A percentile compares a stretch with the other conserved stretches of the same genome.
phyloP scores from a whole-genome alignment of 768 basidiomycete genomes.

The Kwoniella bestiolae region DNA sequence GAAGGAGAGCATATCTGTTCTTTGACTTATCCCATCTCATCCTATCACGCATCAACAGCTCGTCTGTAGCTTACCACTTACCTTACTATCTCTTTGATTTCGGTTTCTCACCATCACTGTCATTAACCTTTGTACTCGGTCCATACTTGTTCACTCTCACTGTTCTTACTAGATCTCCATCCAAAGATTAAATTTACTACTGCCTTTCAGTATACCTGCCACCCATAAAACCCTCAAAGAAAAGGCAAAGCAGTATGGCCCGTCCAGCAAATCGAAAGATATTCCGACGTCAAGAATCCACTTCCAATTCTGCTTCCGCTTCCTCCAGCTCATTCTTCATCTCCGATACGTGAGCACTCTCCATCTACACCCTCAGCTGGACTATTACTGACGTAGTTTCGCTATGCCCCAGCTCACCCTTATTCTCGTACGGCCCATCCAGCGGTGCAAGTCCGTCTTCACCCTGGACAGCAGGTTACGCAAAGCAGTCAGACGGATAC shows the following conservation, averaged over 20 bases:
- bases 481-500: constrained; percentile 38
- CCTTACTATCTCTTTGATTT: not conserved
- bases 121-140: not conserved
- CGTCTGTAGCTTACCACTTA: not conserved
- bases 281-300: constrained; percentile 12
- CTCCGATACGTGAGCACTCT: constrained; percentile 41
- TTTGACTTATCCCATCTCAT: not conserved
- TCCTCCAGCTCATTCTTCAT: constrained; percentile 34
- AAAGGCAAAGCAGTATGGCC: not conserved
- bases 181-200: too few relatives aligned
- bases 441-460: constrained; percentile 14
- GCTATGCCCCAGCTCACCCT: constrained; percentile 34
- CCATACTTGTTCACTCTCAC: not conserved
- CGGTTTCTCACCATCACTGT: not conserved
- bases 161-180: not conserved
- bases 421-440: constrained; percentile 24
- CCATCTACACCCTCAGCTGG: not conserved
- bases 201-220: too few relatives aligned
- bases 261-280: not conserved
- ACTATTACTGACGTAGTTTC: not conserved
- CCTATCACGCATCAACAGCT: not conserved
- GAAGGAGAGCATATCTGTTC: not conserved
- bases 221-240: too few relatives aligned
- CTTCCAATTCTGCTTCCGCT: constrained; percentile 4
- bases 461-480: constrained; percentile 43